phyloP scores from a whole-genome alignment of 768 basidiomycete genomes.

The Tulasnella sp. region DNA sequence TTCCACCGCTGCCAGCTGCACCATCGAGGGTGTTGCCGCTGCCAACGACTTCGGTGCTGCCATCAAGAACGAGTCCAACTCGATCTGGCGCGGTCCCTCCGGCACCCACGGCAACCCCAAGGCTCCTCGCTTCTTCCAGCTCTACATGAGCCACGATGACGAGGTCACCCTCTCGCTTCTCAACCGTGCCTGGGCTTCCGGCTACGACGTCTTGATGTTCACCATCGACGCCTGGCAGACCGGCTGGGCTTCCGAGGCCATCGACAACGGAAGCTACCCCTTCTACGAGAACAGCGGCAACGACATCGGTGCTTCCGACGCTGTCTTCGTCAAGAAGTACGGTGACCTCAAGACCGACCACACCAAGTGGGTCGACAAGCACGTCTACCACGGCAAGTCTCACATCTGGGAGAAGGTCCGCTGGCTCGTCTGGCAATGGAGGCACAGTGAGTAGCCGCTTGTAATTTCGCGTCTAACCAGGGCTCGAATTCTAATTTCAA shows the following conservation, averaged over 20 bases:
- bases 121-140: constrained; percentile 76
- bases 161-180: neutral
- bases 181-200: constrained; percentile 22
- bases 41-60: constrained; percentile 51
- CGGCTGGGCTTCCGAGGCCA: constrained; percentile 18
- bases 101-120: constrained; percentile 38
- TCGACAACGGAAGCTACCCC: constrained; percentile 60
- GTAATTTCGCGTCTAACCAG: neutral
- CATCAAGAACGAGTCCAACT: constrained; percentile 15
- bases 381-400: constrained; percentile 60
- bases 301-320: constrained; percentile 39
- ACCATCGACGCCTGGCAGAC: constrained; percentile 27
- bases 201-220: constrained; percentile 23
- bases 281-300: constrained; percentile 34
- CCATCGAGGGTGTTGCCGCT: constrained; percentile 75
- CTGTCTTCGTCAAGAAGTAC: constrained; percentile 40
- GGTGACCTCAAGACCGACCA: constrained; percentile 4
- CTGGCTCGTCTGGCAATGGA: constrained; percentile 67
- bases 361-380: constrained; percentile 24
- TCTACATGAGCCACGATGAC: constrained; percentile 50
- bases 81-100: neutral
- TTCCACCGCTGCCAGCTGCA: constrained; percentile 71
- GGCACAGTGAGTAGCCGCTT: constrained; percentile 58
- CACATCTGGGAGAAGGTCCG: constrained; percentile 71
- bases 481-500: neutral